phyloP scores from a whole-genome alignment of 768 basidiomycete genomes.

The Hypholoma sublateritium region DNA sequence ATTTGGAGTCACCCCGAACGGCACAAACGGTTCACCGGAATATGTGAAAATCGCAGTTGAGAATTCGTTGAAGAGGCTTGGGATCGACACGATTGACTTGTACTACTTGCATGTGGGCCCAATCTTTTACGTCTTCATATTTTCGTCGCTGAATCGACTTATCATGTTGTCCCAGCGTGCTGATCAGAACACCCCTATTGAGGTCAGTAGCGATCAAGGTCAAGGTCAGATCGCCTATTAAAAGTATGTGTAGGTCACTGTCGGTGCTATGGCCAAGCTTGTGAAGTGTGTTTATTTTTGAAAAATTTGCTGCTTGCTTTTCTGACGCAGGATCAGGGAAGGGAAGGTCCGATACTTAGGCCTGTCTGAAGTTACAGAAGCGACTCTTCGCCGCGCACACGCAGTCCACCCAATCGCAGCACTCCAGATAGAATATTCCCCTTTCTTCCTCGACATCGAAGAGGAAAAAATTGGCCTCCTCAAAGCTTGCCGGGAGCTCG shows the following conservation, averaged over 20 bases:
- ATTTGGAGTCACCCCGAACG: slow-evolving; percentile 22
- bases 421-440: slow-evolving; percentile 52
- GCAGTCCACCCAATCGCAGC: slow-evolving; percentile 50
- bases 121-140: neutral
- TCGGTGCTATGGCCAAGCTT: slow-evolving; percentile 48
- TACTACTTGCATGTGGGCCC: slow-evolving; percentile 43
- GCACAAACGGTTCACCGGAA: slow-evolving; percentile 29
- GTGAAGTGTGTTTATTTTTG: slow-evolving; percentile 37
- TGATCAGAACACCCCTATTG: slow-evolving; percentile 43
- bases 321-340: slow-evolving; percentile 15
- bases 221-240: too few species aligned
- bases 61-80: slow-evolving; percentile 40
- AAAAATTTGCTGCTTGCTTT: neutral
- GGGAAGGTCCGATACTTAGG: slow-evolving; percentile 51
- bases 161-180: slow-evolving; percentile 23
- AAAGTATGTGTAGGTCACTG: slow-evolving; percentile 42
- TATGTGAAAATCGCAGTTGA: slow-evolving; percentile 38
- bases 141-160: neutral
- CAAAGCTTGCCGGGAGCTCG: slow-evolving; percentile 45
- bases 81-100: slow-evolving; percentile 42
- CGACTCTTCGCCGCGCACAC: slow-evolving; percentile 49
- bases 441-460: slow-evolving; percentile 50
- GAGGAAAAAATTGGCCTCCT: slow-evolving; percentile 39
- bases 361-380: slow-evolving; percentile 49
- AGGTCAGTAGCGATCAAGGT: slow-evolving; percentile 36